Evolutionary conservation across 2,329 filamentous ascomycete genomes (phyloP).

Genomic region (Metarhizium brunneum): DNA sequence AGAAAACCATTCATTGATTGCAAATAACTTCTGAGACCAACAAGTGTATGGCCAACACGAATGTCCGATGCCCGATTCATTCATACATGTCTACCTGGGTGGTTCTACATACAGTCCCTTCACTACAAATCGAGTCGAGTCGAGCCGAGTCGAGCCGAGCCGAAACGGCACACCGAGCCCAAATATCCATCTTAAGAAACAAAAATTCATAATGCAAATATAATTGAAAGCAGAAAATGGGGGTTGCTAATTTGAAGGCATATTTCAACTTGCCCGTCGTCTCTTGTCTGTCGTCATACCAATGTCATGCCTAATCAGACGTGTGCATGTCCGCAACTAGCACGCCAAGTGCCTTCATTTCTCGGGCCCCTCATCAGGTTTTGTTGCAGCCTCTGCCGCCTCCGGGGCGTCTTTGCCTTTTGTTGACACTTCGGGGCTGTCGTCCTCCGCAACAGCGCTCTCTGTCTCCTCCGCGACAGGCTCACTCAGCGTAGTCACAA

Average conservation of each 20-base stretch:
- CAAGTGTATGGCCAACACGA: too few species aligned
- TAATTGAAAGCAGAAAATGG: not conserved
- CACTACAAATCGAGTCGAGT: too few species aligned
- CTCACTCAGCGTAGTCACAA: slow-evolving; percentile 42
- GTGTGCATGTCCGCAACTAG: not conserved
- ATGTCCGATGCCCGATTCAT: too few species aligned
- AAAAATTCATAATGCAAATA: not conserved
- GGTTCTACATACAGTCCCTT: too few species aligned
- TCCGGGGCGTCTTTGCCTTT: slow-evolving; percentile 13
- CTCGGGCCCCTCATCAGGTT: not conserved
- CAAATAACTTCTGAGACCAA: too few species aligned
- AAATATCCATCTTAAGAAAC: too few species aligned
- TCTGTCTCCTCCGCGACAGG: slow-evolving; percentile 42
- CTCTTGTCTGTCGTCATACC: not conserved
- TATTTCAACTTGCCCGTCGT: not conserved
- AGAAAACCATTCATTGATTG: too few species aligned
- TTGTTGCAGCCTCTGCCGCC: slow-evolving; percentile 2
- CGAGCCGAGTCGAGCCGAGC: too few species aligned
- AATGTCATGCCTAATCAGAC: not conserved
- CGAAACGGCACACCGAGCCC: not conserved
- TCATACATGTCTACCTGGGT: too few species aligned
- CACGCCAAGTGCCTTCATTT: not conserved
- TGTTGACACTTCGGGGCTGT: slow-evolving; percentile 16
- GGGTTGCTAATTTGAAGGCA: not conserved
- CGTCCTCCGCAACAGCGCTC: slow-evolving; percentile 22